Evolutionary conservation across 768 basidiomycete species (phyloP).

Genomic region (Leccinum sublutescens): DNA sequence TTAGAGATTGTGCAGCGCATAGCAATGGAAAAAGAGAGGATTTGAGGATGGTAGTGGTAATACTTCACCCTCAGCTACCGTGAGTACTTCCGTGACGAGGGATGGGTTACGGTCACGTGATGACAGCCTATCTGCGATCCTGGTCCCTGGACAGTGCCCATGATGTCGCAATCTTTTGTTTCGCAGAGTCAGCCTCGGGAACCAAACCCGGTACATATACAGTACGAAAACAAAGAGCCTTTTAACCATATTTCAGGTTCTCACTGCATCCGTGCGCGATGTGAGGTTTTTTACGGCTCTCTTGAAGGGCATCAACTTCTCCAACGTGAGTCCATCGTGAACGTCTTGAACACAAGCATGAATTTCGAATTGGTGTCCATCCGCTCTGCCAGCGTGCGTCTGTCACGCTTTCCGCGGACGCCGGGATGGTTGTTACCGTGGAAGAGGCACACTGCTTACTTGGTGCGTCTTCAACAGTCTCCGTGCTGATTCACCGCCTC

Average conservation of each 20-base stretch:
- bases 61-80: neutral
- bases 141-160: neutral
- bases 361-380: slow-evolving; percentile 7
- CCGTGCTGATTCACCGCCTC: neutral
- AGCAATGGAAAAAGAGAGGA: neutral
- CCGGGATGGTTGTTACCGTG: slow-evolving; percentile 73
- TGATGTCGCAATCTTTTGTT: slow-evolving; percentile 20
- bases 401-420: slow-evolving; percentile 57
- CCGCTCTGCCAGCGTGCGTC: slow-evolving; percentile 60
- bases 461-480: slow-evolving; percentile 46
- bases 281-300: slow-evolving; percentile 78
- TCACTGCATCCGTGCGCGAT: slow-evolving; percentile 74
- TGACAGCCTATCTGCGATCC: neutral
- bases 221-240: neutral
- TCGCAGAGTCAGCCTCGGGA: slow-evolving; percentile 25
- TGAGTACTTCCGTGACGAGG: too few relatives aligned
- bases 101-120: slow-evolving; percentile 14
- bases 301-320: slow-evolving; percentile 79
- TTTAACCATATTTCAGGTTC: slow-evolving; percentile 39
- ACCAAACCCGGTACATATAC: slow-evolving; percentile 21
- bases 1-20: slow-evolving; percentile 37
- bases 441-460: slow-evolving; percentile 83
- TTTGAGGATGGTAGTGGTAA: too few relatives aligned
- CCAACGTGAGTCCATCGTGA: slow-evolving; percentile 53
- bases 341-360: slow-evolving; percentile 1